These are phyloP conservation scores for Pleurotus salmoneostramineus DNA, from an alignment of 768 basidiomycete species.

Conservation along the genomic window DNA sequence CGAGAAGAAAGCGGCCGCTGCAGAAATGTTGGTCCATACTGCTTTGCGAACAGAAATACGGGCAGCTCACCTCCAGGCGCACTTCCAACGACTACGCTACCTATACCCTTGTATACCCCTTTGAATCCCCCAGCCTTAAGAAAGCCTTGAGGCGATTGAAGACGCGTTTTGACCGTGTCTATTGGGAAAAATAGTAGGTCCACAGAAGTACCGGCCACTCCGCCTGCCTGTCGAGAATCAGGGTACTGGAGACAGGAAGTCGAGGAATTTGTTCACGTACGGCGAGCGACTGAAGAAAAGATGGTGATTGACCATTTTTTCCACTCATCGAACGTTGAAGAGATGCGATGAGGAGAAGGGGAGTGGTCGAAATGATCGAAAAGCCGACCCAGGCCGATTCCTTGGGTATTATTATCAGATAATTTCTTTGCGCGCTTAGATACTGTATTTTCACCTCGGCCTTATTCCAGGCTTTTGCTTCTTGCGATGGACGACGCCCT, in stretches of 20 bases:
- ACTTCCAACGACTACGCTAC: constrained; percentile 91
- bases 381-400: too few species aligned
- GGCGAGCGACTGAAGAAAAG: constrained; percentile 42
- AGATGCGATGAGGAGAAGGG: neutral
- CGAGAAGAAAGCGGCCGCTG: constrained; percentile 94
- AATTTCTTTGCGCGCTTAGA: too few species aligned
- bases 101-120: constrained; percentile 91
- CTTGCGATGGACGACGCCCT: constrained; percentile 77
- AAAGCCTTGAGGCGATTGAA: constrained; percentile 89
- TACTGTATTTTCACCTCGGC: too few species aligned
- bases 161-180: constrained; percentile 94
- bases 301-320: constrained; percentile 25
- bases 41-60: neutral
- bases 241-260: constrained; percentile 2
- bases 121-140: constrained; percentile 79
- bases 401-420: too few species aligned
- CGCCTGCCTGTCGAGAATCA: constrained; percentile 60
- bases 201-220: constrained; percentile 87
- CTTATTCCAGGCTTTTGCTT: too few species aligned
- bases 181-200: constrained; percentile 96
- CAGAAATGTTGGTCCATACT: neutral
- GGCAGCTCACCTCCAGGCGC: constrained; percentile 80
- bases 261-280: constrained; percentile 23
- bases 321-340: neutral
- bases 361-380: neutral